phyloP scores from a whole-genome alignment of 768 basidiomycete species.

The Rhodosporidiobolus sp. region DNA sequence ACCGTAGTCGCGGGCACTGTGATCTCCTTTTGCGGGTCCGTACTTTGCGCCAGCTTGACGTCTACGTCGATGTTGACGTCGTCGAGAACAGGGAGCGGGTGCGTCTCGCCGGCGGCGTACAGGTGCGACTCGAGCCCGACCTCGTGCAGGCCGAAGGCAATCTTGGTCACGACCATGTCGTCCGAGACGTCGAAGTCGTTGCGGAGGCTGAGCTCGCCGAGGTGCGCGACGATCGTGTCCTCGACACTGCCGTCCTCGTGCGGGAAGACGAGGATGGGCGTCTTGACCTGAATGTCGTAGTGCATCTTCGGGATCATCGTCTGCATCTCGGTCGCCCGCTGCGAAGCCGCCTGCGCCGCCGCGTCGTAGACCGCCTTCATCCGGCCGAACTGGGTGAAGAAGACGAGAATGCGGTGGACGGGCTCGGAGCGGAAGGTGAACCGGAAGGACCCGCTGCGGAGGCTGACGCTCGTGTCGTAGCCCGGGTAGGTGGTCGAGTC shows the following conservation, averaged over 20 bases:
- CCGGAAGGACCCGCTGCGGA: conserved; percentile 84
- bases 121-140: conserved; percentile 76
- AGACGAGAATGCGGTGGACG: conserved; percentile 81
- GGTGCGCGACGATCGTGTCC: conserved; percentile 72
- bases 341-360: conserved; percentile 86
- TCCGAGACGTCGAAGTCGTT: conserved; percentile 61
- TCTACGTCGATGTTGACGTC: conserved; percentile 74
- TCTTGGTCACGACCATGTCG: conserved; percentile 59
- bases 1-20: conserved; percentile 74
- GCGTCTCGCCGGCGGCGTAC: conserved; percentile 54
- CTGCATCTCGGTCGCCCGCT: conserved; percentile 86
- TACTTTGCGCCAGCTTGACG: conserved; percentile 61
- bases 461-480: conserved; percentile 74
- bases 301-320: conserved; percentile 63
- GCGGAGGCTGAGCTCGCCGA: conserved; percentile 81
- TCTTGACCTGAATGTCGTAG: conserved; percentile 82
- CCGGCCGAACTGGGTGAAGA: conserved; percentile 76
- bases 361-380: conserved; percentile 93
- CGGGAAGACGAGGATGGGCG: conserved; percentile 88
- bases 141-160: conserved; percentile 71
- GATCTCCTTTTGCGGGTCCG: conserved; percentile 57
- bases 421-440: conserved; percentile 84
- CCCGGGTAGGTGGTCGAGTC: conserved; percentile 66
- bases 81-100: conserved; percentile 80
- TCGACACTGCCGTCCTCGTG: conserved; percentile 55